Conservation (phyloP, 2,329 filamentous ascomycete genomes). For the Pseudogymnoascus sp. region DNA sequence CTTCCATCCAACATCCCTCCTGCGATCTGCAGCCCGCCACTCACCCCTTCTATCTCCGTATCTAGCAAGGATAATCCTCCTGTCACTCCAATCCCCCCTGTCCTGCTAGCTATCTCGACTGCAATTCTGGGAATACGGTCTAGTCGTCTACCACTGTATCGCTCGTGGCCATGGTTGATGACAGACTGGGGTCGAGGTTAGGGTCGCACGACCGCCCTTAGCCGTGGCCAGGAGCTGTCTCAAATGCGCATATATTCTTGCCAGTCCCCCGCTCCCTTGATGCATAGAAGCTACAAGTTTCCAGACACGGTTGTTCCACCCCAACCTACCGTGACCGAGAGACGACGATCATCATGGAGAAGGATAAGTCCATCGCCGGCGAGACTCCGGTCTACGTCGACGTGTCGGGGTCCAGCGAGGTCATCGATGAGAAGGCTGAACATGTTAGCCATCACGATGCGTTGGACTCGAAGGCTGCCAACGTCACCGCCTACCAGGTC, state of each 20-base stretch:
- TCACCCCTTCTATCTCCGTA: not conserved
- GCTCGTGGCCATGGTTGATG: not conserved
- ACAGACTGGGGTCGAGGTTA: not conserved
- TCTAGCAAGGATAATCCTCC: not conserved
- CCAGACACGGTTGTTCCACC: constrained; percentile 1
- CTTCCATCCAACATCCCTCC: not conserved
- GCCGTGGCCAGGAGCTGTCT: not conserved
- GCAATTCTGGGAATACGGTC: not conserved
- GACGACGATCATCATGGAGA: constrained; percentile 5
- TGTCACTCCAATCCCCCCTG: not conserved
- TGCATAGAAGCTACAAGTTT: constrained; percentile 7
- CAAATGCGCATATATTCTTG: constrained; percentile 5
- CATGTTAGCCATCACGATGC: not conserved
- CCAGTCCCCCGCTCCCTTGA: not conserved
- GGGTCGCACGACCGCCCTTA: constrained; percentile 6
- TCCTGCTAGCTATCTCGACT: constrained; percentile 5
- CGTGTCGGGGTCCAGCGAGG: not conserved
- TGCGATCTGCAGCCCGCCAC: not conserved
- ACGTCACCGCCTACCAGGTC: not conserved
- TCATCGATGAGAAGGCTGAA: not conserved
- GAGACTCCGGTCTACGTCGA: constrained; percentile 5
- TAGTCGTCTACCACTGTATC: not conserved
- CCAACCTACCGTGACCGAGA: not conserved
- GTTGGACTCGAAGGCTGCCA: not conserved
- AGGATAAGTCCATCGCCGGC: not conserved